These are phyloP conservation scores for Dictyostelium firmibasis DNA, from an alignment of 78 protist genomes.

Conservation along the genomic window DNA sequence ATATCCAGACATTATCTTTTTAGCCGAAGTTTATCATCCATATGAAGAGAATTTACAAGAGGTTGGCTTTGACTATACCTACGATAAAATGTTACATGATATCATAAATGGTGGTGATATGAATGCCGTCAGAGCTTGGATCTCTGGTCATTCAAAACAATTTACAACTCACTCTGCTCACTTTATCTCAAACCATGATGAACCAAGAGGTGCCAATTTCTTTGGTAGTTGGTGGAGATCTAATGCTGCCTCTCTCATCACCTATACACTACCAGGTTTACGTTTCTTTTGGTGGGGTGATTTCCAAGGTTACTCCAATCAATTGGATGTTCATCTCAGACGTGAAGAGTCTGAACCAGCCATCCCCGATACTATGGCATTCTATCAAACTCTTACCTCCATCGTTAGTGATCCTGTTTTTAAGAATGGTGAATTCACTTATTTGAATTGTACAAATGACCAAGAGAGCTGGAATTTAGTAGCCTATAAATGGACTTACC, in stretches of 20 bases:
- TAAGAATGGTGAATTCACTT: slow-evolving; percentile 75
- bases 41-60: slow-evolving; percentile 69
- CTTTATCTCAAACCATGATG: slow-evolving; percentile 91
- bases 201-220: slow-evolving; percentile 80
- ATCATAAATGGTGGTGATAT: slow-evolving; percentile 67
- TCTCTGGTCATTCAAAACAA: slow-evolving; percentile 18
- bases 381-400: slow-evolving; percentile 78
- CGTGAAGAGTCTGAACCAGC: slow-evolving; percentile 80
- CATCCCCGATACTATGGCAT: not conserved
- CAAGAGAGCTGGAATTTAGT: slow-evolving; percentile 52
- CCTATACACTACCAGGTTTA: slow-evolving; percentile 90
- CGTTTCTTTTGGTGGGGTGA: slow-evolving; percentile 83
- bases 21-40: slow-evolving; percentile 89
- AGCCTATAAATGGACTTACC: slow-evolving; percentile 84
- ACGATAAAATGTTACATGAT: slow-evolving; percentile 91
- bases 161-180: slow-evolving; percentile 63
- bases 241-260: slow-evolving; percentile 88
- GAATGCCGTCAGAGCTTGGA: slow-evolving; percentile 65
- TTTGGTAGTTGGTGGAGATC: slow-evolving; percentile 86
- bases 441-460: slow-evolving; percentile 1
- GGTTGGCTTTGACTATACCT: slow-evolving; percentile 92
- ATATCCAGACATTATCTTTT: slow-evolving; percentile 84
- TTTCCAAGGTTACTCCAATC: slow-evolving; percentile 81
- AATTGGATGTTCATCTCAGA: slow-evolving; percentile 88
- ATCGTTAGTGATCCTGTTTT: slow-evolving; percentile 84